Evolutionary conservation across 2,329 filamentous ascomycete species (phyloP), one percentile per base, ranked within the genome.

Genomic region (Amauroascus niger): DNA sequence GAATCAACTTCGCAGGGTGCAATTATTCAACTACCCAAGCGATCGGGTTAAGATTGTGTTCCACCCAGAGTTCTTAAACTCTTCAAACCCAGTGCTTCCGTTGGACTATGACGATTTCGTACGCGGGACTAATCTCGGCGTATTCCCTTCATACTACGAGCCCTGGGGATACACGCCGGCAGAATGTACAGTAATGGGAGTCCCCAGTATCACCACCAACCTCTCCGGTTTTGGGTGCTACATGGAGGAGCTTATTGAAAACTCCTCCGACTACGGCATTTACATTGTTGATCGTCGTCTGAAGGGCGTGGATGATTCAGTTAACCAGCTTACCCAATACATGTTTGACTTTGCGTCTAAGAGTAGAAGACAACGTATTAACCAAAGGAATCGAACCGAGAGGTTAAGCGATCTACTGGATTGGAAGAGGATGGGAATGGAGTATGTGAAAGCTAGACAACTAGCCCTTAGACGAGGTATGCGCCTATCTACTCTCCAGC

Each of bases 401-500:
- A 83, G 93, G 46, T 76, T 98, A 52, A 95, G 89, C 65, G 93
- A 98, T 68, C 77, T 98, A 56, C 79, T 98, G 39, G 93, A 98
- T 73, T 98, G 93, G 93, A 97, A 97, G 79, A 81, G 93, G 48
- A 98, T 98, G 93, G 93, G 93, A 20, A 85, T 97, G 84, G 93
- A 98, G 73, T 98, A 98, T 67, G 88, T 96, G 73, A 98, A 97
- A 77, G 93, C 93, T 32, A 82, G 93, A 47, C 93, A 97, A 70
- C 73, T 98, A 65, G 93, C 93, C 22, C 76, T 98, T 59, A 80
- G 93, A 64, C 81, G 93, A 70, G 72, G 74, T 74, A 65, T 57
- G 59, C n/a, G n/a, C 41, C 37, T 45, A 11, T 28, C 26, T 30
- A 16, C 13, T 9, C 30, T 39, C n/a, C 2, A 35, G 32, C 24